Evolutionary conservation across 176 grass and related monocot genomes (phyloP).

Genomic region (Triticum timopheevii): DNA sequence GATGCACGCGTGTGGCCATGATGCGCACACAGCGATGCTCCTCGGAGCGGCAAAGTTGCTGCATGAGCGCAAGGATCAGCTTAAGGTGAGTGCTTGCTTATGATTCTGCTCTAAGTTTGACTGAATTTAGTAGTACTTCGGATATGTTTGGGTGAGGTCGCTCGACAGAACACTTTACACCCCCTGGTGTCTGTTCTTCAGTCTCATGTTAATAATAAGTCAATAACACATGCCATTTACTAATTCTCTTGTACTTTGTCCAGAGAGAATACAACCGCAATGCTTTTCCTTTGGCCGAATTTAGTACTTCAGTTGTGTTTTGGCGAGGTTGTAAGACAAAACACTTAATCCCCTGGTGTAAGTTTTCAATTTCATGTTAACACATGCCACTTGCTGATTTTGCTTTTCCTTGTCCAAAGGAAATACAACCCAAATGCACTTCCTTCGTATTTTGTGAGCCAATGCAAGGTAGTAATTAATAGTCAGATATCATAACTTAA

Average conservation of each 20-base stretch:
- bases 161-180: not conserved
- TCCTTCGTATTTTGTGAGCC: too few relatives aligned
- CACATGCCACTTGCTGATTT: too few relatives aligned
- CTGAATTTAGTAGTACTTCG: not conserved
- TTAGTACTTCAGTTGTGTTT: too few relatives aligned
- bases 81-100: constrained; percentile 43
- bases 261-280: not conserved
- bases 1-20: constrained; percentile 92
- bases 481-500: not conserved
- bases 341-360: too few relatives aligned
- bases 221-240: not conserved
- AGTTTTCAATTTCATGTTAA: too few relatives aligned
- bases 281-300: not conserved
- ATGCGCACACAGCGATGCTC: constrained; percentile 83
- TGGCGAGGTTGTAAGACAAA: too few relatives aligned
- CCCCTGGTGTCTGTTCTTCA: not conserved
- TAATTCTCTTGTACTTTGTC: not conserved
- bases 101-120: not conserved
- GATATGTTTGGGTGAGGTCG: not conserved
- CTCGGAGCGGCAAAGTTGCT: constrained; percentile 92
- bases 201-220: not conserved
- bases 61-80: constrained; percentile 62
- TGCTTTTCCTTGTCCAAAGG: too few relatives aligned
- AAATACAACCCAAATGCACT: too few relatives aligned
- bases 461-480: too few relatives aligned